Conservation (phyloP, 352 stramenopile species). For the Phytophthora niederhauseri region DNA sequence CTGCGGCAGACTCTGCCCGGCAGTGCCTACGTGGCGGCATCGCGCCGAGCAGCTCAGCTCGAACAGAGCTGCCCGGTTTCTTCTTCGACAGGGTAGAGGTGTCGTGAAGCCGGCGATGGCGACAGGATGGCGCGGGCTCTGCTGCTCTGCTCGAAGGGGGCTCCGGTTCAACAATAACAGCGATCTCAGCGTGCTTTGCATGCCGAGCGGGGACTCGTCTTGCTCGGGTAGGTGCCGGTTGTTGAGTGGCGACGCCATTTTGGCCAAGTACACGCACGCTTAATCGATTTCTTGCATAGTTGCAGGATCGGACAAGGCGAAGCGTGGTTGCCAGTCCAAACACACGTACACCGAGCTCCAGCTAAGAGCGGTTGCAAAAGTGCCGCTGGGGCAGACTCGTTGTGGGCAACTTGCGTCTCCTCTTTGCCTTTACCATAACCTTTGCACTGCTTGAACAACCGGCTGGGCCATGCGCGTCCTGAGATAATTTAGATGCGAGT, state of each 20-base stretch:
- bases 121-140: neutral
- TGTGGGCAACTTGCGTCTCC: too few species aligned
- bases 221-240: neutral
- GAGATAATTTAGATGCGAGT: constrained; percentile 6
- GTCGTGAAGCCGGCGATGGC: neutral
- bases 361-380: too few species aligned
- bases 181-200: neutral
- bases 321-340: neutral
- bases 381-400: too few species aligned
- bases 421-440: neutral
- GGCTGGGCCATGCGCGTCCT: constrained; percentile 6
- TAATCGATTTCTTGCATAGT: neutral
- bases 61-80: neutral
- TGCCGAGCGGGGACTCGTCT: neutral
- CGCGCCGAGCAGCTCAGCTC: neutral
- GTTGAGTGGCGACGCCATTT: neutral
- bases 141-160: too few species aligned
- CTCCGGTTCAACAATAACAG: neutral
- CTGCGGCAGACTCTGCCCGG: constrained; percentile 4
- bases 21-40: neutral
- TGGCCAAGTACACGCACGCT: neutral
- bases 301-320: too few species aligned
- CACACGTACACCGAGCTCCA: too few species aligned
- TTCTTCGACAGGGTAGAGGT: neutral
- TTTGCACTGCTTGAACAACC: constrained; percentile 19